Evolutionary conservation across 1,284 basidiomycete species (phyloP).

Genomic region (Cystobasidium pallidum): DNA sequence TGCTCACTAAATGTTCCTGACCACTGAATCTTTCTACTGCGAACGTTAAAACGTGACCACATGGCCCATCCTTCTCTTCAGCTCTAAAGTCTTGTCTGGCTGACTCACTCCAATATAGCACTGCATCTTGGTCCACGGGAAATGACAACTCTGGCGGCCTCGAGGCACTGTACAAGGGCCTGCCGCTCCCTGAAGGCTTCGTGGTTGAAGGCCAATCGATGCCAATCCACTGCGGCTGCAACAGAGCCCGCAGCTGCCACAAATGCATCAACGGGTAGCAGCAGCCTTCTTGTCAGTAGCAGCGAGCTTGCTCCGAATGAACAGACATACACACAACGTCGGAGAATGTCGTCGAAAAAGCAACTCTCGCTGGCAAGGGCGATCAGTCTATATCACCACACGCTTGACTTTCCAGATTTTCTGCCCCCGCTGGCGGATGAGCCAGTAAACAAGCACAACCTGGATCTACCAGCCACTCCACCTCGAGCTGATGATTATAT

Average conservation of each 20-base stretch:
- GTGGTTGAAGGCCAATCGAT: not conserved
- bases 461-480: not conserved
- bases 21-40: too few relatives aligned
- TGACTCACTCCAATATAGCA: too few relatives aligned
- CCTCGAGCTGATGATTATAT: slow-evolving; percentile 3
- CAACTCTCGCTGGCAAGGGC: not conserved
- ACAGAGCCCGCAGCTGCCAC: not conserved
- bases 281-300: not conserved
- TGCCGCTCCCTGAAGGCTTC: not conserved
- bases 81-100: not conserved
- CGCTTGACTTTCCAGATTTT: slow-evolving; percentile 2
- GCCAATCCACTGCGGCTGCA: slow-evolving; percentile 3
- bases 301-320: not conserved
- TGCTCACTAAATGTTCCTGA: too few relatives aligned
- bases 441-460: not conserved
- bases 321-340: not conserved
- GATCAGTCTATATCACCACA: slow-evolving; percentile 10
- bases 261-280: not conserved
- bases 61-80: not conserved
- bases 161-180: not conserved
- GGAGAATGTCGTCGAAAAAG: not conserved
- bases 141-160: not conserved
- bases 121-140: too few relatives aligned
- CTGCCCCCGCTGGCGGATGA: not conserved
- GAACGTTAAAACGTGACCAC: too few relatives aligned